phyloP scores from a whole-genome alignment of 441 rosid species.

The Euphorbia schlechtendalii region DNA sequence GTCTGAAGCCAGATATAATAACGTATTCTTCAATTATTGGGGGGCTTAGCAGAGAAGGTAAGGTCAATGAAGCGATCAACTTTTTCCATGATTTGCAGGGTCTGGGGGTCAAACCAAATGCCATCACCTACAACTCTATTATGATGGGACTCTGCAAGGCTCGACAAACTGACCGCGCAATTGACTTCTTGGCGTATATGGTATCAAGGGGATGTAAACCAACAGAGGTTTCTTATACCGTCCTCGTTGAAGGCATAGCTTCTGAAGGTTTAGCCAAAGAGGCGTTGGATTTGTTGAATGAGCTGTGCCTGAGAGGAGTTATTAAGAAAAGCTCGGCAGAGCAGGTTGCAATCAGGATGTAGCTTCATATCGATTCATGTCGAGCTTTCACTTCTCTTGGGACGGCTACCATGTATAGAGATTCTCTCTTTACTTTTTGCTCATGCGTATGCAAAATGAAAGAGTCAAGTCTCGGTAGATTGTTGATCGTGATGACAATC shows the following conservation, averaged over 20 bases:
- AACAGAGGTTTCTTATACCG: conserved; percentile 65
- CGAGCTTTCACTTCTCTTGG: neutral
- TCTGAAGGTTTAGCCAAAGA: conserved; percentile 73
- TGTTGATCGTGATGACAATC: neutral
- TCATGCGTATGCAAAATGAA: conserved; percentile 8
- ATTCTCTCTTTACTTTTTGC: neutral
- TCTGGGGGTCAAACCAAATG: conserved; percentile 58
- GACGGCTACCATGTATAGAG: neutral
- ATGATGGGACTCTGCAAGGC: conserved; percentile 73
- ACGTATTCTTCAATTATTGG: conserved; percentile 73
- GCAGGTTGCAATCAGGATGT: conserved; percentile 65
- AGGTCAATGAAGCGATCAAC: conserved; percentile 66
- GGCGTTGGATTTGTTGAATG: conserved; percentile 59
- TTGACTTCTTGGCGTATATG: conserved; percentile 84
- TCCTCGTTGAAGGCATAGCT: conserved; percentile 81
- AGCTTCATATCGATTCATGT: conserved; percentile 12
- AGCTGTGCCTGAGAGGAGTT: conserved; percentile 62
- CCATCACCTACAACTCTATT: conserved; percentile 61
- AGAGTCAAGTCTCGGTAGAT: conserved; percentile 19
- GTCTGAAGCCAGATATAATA: conserved; percentile 74
- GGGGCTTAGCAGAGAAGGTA: conserved; percentile 78
- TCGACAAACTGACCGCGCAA: conserved; percentile 63
- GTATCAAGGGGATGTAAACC: conserved; percentile 74
- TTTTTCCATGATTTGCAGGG: conserved; percentile 69
- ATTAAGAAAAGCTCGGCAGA: conserved; percentile 70